phyloP scores from a whole-genome alignment of 352 stramenopile species.

The Peronospora belbahrii region DNA sequence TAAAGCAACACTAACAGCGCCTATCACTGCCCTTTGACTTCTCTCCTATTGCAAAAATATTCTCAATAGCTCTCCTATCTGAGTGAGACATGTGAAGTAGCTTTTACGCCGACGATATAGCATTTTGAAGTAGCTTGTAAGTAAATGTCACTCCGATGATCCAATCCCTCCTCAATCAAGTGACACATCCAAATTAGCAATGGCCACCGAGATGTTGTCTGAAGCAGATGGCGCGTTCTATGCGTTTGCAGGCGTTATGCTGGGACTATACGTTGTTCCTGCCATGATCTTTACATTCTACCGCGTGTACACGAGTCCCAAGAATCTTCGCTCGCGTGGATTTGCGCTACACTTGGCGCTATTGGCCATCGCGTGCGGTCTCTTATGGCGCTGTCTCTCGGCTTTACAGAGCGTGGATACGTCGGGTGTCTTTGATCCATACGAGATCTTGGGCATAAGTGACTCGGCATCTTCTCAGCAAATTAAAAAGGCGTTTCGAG shows the following conservation, averaged over 20 bases:
- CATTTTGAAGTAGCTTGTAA: too few species aligned
- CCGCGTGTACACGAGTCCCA: conserved; percentile 40
- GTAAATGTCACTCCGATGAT: conserved; percentile 1
- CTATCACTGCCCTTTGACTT: too few species aligned
- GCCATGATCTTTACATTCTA: conserved; percentile 46
- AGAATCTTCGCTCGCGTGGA: conserved; percentile 35
- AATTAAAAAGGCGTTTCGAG: conserved; percentile 74
- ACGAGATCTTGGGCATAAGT: conserved; percentile 73
- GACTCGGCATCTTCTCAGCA: conserved; percentile 42
- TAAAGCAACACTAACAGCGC: too few species aligned
- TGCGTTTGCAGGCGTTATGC: conserved; percentile 76
- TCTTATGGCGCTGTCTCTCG: conserved; percentile 43
- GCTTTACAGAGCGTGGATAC: conserved; percentile 66
- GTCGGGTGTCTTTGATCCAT: conserved; percentile 76
- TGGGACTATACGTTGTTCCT: conserved; percentile 69
- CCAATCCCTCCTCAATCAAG: neutral
- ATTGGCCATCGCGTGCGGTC: conserved; percentile 37
- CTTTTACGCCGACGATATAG: too few species aligned
- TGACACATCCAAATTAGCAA: conserved; percentile 1
- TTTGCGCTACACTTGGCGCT: conserved; percentile 46
- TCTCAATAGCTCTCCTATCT: too few species aligned
- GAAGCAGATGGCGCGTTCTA: conserved; percentile 78
- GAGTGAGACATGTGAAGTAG: too few species aligned
- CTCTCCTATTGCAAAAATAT: too few species aligned
- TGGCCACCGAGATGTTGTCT: conserved; percentile 29